phyloP scores from a whole-genome alignment of 768 basidiomycete species.

The Aureoboletus auriporus region DNA sequence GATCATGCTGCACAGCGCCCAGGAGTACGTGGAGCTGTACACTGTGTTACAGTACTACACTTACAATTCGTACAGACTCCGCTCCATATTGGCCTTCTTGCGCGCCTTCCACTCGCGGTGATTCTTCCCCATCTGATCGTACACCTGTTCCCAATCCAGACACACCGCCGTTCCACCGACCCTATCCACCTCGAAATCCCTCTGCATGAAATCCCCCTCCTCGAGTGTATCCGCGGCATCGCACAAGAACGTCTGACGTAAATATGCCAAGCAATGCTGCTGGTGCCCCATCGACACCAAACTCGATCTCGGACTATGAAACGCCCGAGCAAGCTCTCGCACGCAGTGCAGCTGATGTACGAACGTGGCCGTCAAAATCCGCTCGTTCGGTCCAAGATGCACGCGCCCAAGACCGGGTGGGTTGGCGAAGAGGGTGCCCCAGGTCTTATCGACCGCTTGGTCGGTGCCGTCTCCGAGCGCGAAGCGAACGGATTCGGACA shows the following conservation, averaged over 20 bases:
- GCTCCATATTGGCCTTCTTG: neutral
- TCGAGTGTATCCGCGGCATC: constrained; percentile 32
- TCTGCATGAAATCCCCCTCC: constrained; percentile 29
- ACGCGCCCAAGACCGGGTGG: constrained; percentile 9
- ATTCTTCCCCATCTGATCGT: constrained; percentile 8
- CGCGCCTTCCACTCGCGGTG: constrained; percentile 2
- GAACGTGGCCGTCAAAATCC: constrained; percentile 6
- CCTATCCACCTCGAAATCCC: constrained; percentile 22
- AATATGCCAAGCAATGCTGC: constrained; percentile 36
- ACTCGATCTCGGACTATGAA: constrained; percentile 3
- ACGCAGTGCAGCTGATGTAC: constrained; percentile 9
- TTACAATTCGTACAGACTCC: neutral
- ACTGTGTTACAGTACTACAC: no score
- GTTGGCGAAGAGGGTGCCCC: constrained; percentile 8
- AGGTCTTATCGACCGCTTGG: constrained; percentile 4
- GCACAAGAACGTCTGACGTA: constrained; percentile 35
- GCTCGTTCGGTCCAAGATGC: constrained; percentile 3
- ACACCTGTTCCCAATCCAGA: constrained; percentile 21
- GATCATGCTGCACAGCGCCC: no score
- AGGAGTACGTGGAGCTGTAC: no score
- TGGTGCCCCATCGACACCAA: constrained; percentile 15
- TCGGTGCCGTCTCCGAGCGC: constrained; percentile 1
- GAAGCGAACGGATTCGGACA: constrained; percentile 6
- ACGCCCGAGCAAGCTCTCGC: constrained; percentile 5
- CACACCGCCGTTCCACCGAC: constrained; percentile 18